Base-by-base conservation (phyloP, 345 rosid species). In the Arabidopsis suecica region DNA sequence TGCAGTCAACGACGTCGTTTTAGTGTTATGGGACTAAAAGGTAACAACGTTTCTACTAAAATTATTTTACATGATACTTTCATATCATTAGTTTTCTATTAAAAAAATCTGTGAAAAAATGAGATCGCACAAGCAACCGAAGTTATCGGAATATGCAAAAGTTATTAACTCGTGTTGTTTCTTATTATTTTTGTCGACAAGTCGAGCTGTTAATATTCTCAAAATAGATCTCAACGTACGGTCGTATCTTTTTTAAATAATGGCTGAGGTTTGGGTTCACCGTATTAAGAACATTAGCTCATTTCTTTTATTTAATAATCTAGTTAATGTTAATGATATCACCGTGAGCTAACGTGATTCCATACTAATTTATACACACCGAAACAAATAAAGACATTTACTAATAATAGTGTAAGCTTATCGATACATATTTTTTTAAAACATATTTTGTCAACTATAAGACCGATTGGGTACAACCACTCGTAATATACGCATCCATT, bases 281-380 rank as follows among this genome's bases (percentile, higher is more conserved):
- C 44, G 80, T 63, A 69, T 69, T 62, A 36, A 55, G 80, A 76
- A 75, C 69, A 49, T 51, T 44, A 49, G 8, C 50, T 69, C 4
- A 1, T 61, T 54, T 54, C n/a, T 47, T 34, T 61, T 32, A 25
- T 61, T 18, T 68, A 75, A 75, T 41, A 42, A 60, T 41, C 9
- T 45, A 32, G 32, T 42, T 68, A 32, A 32, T 59, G 36, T 33
- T 51, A 32, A 68, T 53, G 42, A 34, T 76, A 69, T 61, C 70
- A 61, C 79, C 65, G 25, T 61, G 65, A 69, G 9, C 70, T 62
- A 76, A 69, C 80, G 80, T 76, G 80, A 56, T 69, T 69, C 65
- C 28, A 61, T 54, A 61, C 65, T 75, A 40, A 13, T 75, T 68
- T 53, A 76, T 76, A 32, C 74, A 75, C 75, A 76, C 75, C 58